Percentiles rank a stretch among this genome's conserved stretches.
Evolutionary conservation across 352 stramenopile species (phyloP).

Genomic region (Pythium vanterpoolii): DNA sequence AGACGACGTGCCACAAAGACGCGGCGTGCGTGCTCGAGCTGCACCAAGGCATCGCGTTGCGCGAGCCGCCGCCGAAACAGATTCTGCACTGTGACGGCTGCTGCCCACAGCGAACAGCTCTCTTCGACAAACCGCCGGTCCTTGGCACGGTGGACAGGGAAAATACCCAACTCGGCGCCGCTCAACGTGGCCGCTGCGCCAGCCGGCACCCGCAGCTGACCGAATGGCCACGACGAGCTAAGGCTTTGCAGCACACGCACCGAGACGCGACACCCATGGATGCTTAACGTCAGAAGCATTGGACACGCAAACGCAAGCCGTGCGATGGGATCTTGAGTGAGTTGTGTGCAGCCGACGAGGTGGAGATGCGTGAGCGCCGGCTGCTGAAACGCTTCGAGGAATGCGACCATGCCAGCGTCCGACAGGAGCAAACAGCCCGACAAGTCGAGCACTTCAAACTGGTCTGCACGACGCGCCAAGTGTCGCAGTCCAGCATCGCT

Average conservation of each 20-base stretch:
- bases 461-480: constrained; percentile 46
- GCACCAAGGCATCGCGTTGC: constrained; percentile 21
- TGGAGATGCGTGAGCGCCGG: constrained; percentile 53
- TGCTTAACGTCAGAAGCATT: constrained; percentile 60
- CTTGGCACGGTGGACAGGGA: constrained; percentile 62
- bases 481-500: constrained; percentile 52
- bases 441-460: constrained; percentile 63
- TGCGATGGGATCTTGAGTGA: constrained; percentile 66
- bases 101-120: constrained; percentile 46
- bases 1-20: constrained; percentile 44
- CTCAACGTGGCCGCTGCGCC: constrained; percentile 18
- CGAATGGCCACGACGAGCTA: constrained; percentile 66
- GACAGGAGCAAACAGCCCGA: constrained; percentile 50
- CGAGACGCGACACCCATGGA: constrained; percentile 65
- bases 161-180: constrained; percentile 48
- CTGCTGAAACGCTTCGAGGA: constrained; percentile 55
- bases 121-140: constrained; percentile 64
- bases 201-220: constrained; percentile 36
- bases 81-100: constrained; percentile 61
- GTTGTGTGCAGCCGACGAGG: constrained; percentile 47
- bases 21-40: constrained; percentile 36
- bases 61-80: constrained; percentile 52
- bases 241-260: constrained; percentile 54
- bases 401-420: constrained; percentile 43
- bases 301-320: constrained; percentile 61